phyloP scores from a whole-genome alignment of 306 rosid species.

The Lablab purpureus region DNA sequence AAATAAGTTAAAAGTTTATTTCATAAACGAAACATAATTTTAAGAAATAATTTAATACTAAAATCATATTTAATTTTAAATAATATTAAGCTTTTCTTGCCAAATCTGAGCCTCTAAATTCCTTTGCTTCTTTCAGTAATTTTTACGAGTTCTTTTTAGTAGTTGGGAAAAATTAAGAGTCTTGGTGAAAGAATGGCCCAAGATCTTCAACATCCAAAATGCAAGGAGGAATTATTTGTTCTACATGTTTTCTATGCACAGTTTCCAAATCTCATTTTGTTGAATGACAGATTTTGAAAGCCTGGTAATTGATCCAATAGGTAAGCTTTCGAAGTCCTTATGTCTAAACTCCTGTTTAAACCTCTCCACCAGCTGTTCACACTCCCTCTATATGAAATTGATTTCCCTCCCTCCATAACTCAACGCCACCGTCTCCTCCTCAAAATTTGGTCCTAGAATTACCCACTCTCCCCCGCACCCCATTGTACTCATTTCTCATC shows the following conservation, averaged over 20 bases:
- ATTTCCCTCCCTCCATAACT: conserved; percentile 85
- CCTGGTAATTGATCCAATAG: conserved; percentile 57
- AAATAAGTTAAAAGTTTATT: no score
- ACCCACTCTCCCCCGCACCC: conserved; percentile 63
- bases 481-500: conserved; percentile 68
- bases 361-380: conserved; percentile 71
- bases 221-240: conserved; percentile 74
- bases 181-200: conserved; percentile 65
- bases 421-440: conserved; percentile 74
- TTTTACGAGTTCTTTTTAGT: conserved; percentile 67
- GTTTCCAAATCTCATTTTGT: conserved; percentile 84
- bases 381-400: conserved; percentile 82
- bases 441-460: conserved; percentile 63
- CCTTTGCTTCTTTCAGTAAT: conserved; percentile 77
- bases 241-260: conserved; percentile 74
- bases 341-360: conserved; percentile 63
- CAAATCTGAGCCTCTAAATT: conserved; percentile 67
- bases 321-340: conserved; percentile 57
- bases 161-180: conserved; percentile 69
- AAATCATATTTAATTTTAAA: no score
- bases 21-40: no score
- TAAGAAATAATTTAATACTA: no score
- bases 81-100: no score
- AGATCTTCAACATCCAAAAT: conserved; percentile 72
- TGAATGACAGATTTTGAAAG: conserved; percentile 76